A percentile compares a stretch with the other conserved stretches of the same genome.
Evolutionary conservation across 768 basidiomycete genomes (phyloP).

Genomic region (Mycena chlorophos): DNA sequence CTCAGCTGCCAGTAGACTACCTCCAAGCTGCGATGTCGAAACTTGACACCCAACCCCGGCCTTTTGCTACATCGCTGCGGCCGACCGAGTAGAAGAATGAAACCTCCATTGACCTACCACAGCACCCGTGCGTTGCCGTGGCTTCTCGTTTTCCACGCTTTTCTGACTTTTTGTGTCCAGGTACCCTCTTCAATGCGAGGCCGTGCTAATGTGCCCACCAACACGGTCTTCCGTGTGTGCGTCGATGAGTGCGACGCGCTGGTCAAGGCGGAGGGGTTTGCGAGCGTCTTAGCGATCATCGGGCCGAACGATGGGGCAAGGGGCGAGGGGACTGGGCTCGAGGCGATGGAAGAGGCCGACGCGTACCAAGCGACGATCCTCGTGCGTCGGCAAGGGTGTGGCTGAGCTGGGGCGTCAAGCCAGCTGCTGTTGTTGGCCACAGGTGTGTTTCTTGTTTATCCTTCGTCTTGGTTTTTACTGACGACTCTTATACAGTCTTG

Average conservation of each 20-base stretch:
- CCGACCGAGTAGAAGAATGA: too few species aligned
- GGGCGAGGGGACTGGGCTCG: conserved; percentile 22
- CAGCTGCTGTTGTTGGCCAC: conserved; percentile 66
- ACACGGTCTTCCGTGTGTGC: conserved; percentile 45
- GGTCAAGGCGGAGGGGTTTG: conserved; percentile 50
- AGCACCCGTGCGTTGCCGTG: conserved; percentile 51
- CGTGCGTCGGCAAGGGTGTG: conserved; percentile 58
- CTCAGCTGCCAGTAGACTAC: too few species aligned
- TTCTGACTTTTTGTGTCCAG: conserved; percentile 33
- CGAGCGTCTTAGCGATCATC: conserved; percentile 50
- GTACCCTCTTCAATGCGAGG: conserved; percentile 49
- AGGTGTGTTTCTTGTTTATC: conserved; percentile 44
- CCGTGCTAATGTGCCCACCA: conserved; percentile 62
- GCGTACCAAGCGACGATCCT: conserved; percentile 57
- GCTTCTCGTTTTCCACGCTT: conserved; percentile 5
- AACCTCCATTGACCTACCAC: too few species aligned
- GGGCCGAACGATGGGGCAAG: conserved; percentile 24
- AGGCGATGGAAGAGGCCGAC: conserved; percentile 41
- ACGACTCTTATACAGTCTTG: conserved; percentile 50
- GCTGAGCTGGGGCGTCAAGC: conserved; percentile 67
- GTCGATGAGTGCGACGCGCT: conserved; percentile 61
- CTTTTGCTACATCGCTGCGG: too few species aligned
- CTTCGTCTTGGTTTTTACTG: conserved; percentile 4
- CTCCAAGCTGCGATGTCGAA: too few species aligned
- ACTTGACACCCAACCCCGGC: too few species aligned